These are phyloP conservation scores for Geotrichum klebahnii DNA, from an alignment of 1,139 yeast genomes.

Conservation along the genomic window DNA sequence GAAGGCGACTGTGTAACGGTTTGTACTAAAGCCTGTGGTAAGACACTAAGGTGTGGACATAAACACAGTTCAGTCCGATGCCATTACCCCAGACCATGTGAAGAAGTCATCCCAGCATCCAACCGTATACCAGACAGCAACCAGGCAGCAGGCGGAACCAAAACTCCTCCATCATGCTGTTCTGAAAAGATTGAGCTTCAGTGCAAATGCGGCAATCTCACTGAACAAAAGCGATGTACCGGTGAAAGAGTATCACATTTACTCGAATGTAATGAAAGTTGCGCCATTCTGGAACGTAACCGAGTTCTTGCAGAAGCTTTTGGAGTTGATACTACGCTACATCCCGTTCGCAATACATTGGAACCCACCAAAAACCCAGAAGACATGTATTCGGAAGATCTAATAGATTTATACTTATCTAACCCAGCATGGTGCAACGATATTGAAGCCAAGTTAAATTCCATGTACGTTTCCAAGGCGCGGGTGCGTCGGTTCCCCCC, in stretches of 20 bases:
- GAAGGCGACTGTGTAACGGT: slow-evolving; percentile 39
- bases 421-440: slow-evolving; percentile 37
- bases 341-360: slow-evolving; percentile 11
- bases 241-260: slow-evolving; percentile 15
- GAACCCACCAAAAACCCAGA: slow-evolving; percentile 7
- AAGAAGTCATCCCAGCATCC: slow-evolving; percentile 6
- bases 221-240: slow-evolving; percentile 12
- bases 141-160: no score
- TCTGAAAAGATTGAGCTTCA: slow-evolving; percentile 13
- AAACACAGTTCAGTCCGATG: slow-evolving; percentile 54
- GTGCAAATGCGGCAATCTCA: slow-evolving; percentile 23
- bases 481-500: slow-evolving; percentile 60
- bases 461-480: slow-evolving; percentile 45
- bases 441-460: slow-evolving; percentile 43
- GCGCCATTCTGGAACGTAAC: slow-evolving; percentile 59
- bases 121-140: no score
- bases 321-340: slow-evolving; percentile 23
- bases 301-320: slow-evolving; percentile 59
- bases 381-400: slow-evolving; percentile 31
- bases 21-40: slow-evolving; percentile 52
- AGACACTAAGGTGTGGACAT: slow-evolving; percentile 63
- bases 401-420: slow-evolving; percentile 32
- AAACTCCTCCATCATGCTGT: slow-evolving; percentile 40
- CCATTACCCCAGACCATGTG: slow-evolving; percentile 58
- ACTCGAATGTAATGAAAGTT: slow-evolving; percentile 57